Evolutionary conservation across 2,329 filamentous ascomycete species (phyloP).

Genomic region (Chalaropsis ovoidea): DNA sequence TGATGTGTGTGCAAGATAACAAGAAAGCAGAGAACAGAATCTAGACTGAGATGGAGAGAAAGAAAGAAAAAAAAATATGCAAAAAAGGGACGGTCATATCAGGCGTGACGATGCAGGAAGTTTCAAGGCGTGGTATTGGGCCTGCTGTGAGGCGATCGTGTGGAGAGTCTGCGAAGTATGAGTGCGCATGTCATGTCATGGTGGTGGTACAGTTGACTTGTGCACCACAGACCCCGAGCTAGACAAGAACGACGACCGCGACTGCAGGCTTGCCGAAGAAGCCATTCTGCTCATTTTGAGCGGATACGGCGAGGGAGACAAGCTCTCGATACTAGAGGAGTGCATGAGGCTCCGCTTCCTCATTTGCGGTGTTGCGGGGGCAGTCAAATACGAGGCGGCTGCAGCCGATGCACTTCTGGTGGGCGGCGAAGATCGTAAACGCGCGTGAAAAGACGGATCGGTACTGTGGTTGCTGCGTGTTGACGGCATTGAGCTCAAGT

Average conservation of each 20-base stretch:
- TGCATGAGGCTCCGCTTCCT: neutral
- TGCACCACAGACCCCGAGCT: constrained; percentile 18
- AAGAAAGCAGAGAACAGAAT: constrained; percentile 1
- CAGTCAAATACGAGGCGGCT: constrained; percentile 12
- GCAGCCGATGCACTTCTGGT: neutral
- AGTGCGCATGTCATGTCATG: neutral
- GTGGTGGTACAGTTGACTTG: neutral
- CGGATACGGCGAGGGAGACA: constrained; percentile 1
- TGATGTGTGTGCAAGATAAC: neutral
- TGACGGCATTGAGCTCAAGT: constrained; percentile 12
- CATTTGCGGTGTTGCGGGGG: constrained; percentile 6
- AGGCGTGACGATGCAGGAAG: neutral
- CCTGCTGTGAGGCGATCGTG: neutral
- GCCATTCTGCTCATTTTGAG: constrained; percentile 3
- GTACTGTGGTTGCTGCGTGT: constrained; percentile 13
- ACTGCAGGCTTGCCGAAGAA: constrained; percentile 15
- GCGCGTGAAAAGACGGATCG: neutral
- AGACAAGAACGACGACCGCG: constrained; percentile 14
- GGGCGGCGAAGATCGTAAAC: neutral
- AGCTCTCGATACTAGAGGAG: constrained; percentile 17
- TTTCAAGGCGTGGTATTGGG: neutral
- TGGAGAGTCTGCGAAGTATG: neutral
- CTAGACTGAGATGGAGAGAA: neutral
- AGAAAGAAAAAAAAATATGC: neutral
- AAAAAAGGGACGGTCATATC: neutral